Percentiles rank a stretch among this genome's conserved stretches.
phyloP scores from a whole-genome alignment of 2,329 filamentous ascomycete genomes.

The Zymoseptoria ardabiliae region DNA sequence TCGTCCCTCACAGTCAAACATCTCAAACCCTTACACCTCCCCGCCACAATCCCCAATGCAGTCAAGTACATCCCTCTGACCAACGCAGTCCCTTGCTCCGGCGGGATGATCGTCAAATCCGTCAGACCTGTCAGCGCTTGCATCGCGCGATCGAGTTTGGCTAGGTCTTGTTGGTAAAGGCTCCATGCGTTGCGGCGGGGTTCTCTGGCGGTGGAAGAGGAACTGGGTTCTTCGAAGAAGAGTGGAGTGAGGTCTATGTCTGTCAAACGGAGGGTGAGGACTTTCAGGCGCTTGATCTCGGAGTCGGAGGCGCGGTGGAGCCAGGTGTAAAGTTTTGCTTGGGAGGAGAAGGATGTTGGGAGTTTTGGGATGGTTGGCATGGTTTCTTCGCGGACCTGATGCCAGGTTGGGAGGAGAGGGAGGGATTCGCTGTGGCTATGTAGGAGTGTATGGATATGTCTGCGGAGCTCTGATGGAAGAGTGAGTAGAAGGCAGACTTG shows the following conservation, averaged over 20 bases:
- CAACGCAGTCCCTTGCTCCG: slow-evolving; percentile 16
- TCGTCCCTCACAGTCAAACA: background rate
- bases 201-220: background rate
- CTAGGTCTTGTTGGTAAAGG: slow-evolving; percentile 23
- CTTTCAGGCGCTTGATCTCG: slow-evolving; percentile 19
- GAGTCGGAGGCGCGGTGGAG: slow-evolving; percentile 13
- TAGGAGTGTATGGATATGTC: slow-evolving; percentile 8
- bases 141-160: slow-evolving; percentile 17
- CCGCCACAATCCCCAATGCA: slow-evolving; percentile 9
- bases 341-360: slow-evolving; percentile 19
- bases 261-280: slow-evolving; percentile 17
- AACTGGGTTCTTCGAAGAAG: background rate
- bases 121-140: slow-evolving; percentile 15
- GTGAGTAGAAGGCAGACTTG: slow-evolving; percentile 3
- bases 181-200: slow-evolving; percentile 14
- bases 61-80: slow-evolving; percentile 21
- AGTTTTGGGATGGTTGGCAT: slow-evolving; percentile 18
- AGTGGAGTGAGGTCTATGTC: slow-evolving; percentile 24
- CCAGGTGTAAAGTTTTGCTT: slow-evolving; percentile 23
- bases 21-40: background rate
- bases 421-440: slow-evolving; percentile 1
- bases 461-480: slow-evolving; percentile 13
- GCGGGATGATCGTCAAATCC: slow-evolving; percentile 17
- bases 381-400: slow-evolving; percentile 20
- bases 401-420: slow-evolving; percentile 14